phyloP scores from a whole-genome alignment of 2,329 filamentous ascomycete genomes.

The Chalara sp. region DNA sequence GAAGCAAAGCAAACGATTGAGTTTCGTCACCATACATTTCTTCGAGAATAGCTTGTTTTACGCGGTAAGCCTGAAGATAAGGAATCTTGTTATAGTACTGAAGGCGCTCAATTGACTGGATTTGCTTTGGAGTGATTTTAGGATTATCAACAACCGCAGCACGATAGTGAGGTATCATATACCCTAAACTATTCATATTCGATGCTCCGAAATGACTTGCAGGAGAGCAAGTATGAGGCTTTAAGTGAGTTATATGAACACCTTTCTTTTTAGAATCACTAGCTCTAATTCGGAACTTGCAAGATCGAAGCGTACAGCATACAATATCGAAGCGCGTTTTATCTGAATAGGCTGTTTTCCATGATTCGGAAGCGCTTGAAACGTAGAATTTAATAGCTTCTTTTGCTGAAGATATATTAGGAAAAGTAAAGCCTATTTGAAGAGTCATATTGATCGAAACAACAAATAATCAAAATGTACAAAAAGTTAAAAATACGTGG shows the following conservation, averaged over 20 bases:
- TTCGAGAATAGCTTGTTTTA: neutral
- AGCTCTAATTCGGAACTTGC: neutral
- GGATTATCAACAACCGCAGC: neutral
- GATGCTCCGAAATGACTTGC: neutral
- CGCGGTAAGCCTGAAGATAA: neutral
- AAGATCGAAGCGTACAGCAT: neutral
- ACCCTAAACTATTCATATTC: neutral
- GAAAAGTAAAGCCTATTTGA: neutral
- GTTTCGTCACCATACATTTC: neutral
- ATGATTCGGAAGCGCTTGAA: neutral
- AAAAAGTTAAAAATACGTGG: no score
- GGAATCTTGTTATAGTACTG: conserved; percentile 1
- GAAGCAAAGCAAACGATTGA: neutral
- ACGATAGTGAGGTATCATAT: neutral
- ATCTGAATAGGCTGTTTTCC: neutral
- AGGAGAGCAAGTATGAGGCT: neutral
- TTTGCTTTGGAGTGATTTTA: neutral
- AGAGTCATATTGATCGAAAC: no score
- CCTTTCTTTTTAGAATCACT: neutral
- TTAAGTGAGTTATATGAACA: neutral
- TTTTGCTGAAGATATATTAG: neutral
- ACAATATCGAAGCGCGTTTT: neutral
- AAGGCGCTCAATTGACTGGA: conserved; percentile 1
- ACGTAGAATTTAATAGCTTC: neutral
- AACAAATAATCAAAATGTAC: no score